These are phyloP conservation scores for Chlorella sp. DNA, from an alignment of 139 green algal genomes.

Conservation along the genomic window DNA sequence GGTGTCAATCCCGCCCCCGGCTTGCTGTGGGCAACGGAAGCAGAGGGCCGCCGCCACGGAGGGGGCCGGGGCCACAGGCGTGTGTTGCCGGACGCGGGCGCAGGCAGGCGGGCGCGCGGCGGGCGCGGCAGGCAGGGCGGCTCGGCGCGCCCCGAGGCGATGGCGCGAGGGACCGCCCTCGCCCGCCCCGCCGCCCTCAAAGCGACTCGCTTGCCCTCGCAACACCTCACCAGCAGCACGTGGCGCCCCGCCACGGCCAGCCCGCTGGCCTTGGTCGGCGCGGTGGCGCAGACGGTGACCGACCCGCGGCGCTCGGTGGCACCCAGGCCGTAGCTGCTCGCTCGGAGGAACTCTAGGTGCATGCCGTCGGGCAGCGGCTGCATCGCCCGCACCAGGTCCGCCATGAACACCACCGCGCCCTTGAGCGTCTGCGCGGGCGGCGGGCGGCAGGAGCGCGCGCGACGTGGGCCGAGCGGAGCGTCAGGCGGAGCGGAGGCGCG, in stretches of 20 bases:
- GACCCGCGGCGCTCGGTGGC: slow-evolving; percentile 30
- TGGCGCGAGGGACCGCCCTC: too few species aligned
- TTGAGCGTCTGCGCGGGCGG: slow-evolving; percentile 48
- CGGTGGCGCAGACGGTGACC: slow-evolving; percentile 34
- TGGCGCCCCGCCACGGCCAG: slow-evolving; percentile 44
- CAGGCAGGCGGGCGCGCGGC: too few species aligned
- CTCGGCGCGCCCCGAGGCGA: too few species aligned
- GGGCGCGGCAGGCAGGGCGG: background rate
- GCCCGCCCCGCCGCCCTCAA: too few species aligned
- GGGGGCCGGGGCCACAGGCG: slow-evolving; percentile 33
- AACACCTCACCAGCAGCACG: slow-evolving; percentile 57
- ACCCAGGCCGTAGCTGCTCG: slow-evolving; percentile 43
- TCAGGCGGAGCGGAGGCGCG: too few species aligned
- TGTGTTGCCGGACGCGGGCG: slow-evolving; percentile 40
- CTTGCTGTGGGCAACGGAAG: slow-evolving; percentile 50
- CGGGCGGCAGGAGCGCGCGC: too few species aligned
- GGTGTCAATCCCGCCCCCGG: slow-evolving; percentile 26
- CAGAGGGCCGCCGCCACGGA: slow-evolving; percentile 27
- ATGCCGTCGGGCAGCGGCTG: slow-evolving; percentile 45
- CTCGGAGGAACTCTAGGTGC: slow-evolving; percentile 59
- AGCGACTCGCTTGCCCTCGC: too few species aligned
- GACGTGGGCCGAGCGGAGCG: too few species aligned
- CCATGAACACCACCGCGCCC: slow-evolving; percentile 64
- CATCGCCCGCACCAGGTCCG: slow-evolving; percentile 59
- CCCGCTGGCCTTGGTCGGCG: too few species aligned